Percentiles rank a stretch among this genome's conserved stretches.
Evolutionary conservation across 345 rosid species (phyloP).

Genomic region (Rhizophora mangle): DNA sequence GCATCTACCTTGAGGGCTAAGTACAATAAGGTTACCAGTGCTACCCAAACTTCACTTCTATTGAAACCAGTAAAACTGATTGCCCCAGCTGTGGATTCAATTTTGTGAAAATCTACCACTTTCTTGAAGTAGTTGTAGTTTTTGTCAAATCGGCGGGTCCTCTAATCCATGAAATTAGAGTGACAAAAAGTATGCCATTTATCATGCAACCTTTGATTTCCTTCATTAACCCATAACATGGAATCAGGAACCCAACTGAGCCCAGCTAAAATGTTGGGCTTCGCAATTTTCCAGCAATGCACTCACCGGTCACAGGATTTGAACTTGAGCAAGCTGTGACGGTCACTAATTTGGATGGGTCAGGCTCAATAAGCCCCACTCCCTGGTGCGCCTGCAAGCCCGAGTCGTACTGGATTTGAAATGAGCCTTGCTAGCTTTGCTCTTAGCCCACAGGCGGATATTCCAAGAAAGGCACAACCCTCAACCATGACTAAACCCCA

Average conservation of each 20-base stretch:
- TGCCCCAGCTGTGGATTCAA: slow-evolving; percentile 68
- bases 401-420: slow-evolving; percentile 53
- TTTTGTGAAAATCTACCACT: slow-evolving; percentile 67
- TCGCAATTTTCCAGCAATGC: slow-evolving; percentile 56
- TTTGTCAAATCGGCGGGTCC: slow-evolving; percentile 62
- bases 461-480: slow-evolving; percentile 56
- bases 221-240: slow-evolving; percentile 66
- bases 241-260: slow-evolving; percentile 54
- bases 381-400: slow-evolving; percentile 84
- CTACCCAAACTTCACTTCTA: slow-evolving; percentile 64
- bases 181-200: slow-evolving; percentile 63
- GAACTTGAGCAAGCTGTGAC: slow-evolving; percentile 53
- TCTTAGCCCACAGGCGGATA: slow-evolving; percentile 63
- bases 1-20: slow-evolving; percentile 74
- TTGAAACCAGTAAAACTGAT: slow-evolving; percentile 58
- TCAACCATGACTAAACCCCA: too few species aligned
- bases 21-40: slow-evolving; percentile 56
- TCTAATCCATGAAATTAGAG: slow-evolving; percentile 77
- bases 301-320: slow-evolving; percentile 56
- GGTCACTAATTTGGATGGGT: slow-evolving; percentile 57
- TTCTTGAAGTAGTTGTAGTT: slow-evolving; percentile 63
- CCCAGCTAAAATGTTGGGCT: slow-evolving; percentile 89
- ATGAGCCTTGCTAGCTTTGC: slow-evolving; percentile 60
- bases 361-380: slow-evolving; percentile 79
- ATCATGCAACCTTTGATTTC: slow-evolving; percentile 80